Evolutionary conservation across 1,284 basidiomycete species (phyloP).

Genomic region (Microbotryomycetes sp.): DNA sequence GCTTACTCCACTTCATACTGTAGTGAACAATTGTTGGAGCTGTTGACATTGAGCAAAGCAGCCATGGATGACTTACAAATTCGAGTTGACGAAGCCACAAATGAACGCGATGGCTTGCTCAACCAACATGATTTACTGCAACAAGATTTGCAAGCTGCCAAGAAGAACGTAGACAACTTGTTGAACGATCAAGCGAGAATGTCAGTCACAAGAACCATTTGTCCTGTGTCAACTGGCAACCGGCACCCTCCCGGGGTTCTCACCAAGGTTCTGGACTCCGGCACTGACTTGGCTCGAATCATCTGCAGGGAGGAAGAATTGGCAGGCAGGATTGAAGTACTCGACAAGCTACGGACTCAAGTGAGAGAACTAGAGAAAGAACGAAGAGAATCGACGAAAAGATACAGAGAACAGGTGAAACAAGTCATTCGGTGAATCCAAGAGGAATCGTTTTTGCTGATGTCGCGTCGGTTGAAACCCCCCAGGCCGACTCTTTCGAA

Average conservation of each 20-base stretch:
- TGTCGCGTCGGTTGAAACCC: background rate
- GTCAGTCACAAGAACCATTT: background rate
- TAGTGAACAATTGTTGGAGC: constrained; percentile 19
- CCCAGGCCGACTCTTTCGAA: constrained; percentile 35
- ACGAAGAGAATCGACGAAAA: constrained; percentile 28
- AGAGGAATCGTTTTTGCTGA: background rate
- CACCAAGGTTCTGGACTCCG: background rate
- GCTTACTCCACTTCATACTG: no score
- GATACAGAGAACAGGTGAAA: constrained; percentile 33
- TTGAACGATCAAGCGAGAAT: constrained; percentile 13
- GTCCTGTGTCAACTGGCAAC: background rate
- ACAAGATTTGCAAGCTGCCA: constrained; percentile 1
- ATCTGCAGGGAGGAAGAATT: constrained; percentile 33
- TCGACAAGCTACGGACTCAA: constrained; percentile 25
- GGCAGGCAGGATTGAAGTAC: constrained; percentile 27
- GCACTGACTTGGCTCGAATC: background rate
- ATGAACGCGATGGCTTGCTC: background rate
- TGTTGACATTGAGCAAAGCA: constrained; percentile 9
- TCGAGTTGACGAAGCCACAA: background rate
- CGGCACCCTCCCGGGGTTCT: background rate
- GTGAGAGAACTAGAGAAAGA: constrained; percentile 32
- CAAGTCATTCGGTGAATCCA: background rate
- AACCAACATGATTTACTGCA: background rate
- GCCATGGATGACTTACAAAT: constrained; percentile 11
- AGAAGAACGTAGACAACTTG: constrained; percentile 10